These are phyloP conservation scores for Pleurotus platypus DNA, from an alignment of 768 basidiomycete species.

Conservation along the genomic window DNA sequence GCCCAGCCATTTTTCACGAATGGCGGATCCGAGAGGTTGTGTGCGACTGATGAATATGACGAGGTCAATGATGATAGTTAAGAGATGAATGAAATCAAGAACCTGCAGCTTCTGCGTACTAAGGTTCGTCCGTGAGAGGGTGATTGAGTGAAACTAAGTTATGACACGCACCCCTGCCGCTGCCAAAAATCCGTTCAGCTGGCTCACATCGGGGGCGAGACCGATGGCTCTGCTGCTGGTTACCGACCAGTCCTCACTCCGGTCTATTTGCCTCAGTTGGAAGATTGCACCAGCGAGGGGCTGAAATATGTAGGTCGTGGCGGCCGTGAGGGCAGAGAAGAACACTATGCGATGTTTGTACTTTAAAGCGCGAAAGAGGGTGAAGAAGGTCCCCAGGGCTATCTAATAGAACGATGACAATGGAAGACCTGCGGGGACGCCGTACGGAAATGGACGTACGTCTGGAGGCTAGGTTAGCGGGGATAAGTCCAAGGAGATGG, in stretches of 20 bases:
- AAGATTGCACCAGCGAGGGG: slow-evolving; percentile 50
- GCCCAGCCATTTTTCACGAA: slow-evolving; percentile 54
- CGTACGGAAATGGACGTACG: background rate
- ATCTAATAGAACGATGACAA: slow-evolving; percentile 25
- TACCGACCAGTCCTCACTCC: slow-evolving; percentile 31
- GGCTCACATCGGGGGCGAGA: slow-evolving; percentile 37
- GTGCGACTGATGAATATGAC: slow-evolving; percentile 21
- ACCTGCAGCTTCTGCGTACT: slow-evolving; percentile 39
- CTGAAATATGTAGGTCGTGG: slow-evolving; percentile 46
- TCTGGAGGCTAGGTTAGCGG: background rate
- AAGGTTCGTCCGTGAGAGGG: background rate
- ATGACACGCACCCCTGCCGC: slow-evolving; percentile 47
- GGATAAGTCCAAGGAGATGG: background rate
- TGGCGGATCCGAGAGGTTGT: slow-evolving; percentile 51
- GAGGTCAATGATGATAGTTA: background rate
- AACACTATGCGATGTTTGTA: slow-evolving; percentile 55
- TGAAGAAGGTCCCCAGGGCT: slow-evolving; percentile 36
- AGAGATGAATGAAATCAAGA: background rate
- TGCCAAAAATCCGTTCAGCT: slow-evolving; percentile 53
- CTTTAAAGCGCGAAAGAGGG: slow-evolving; percentile 41
- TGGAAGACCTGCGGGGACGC: background rate
- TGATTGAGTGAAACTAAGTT: background rate
- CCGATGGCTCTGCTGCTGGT: slow-evolving; percentile 39
- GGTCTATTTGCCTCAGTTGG: slow-evolving; percentile 27
- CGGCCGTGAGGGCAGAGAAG: slow-evolving; percentile 46